Conservation (phyloP, 2,329 filamentous ascomycete species). For the Biscogniauxia mediterranea region DNA sequence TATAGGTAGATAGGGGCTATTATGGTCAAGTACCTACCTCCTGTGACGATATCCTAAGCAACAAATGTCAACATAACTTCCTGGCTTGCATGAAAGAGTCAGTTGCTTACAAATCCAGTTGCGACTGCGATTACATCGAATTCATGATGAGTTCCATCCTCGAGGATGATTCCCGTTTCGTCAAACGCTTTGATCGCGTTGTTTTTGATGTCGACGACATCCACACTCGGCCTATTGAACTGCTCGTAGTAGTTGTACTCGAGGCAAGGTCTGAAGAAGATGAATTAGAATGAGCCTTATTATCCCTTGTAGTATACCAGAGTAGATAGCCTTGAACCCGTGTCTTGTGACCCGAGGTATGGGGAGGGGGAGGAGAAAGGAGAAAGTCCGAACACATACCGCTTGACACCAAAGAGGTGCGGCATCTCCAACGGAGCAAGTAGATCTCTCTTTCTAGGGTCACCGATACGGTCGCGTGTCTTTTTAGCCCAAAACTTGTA, state of each 20-base stretch:
- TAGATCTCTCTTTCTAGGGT: slow-evolving; percentile 47
- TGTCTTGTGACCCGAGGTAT: neutral
- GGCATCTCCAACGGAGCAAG: slow-evolving; percentile 52
- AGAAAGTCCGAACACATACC: neutral
- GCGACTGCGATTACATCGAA: slow-evolving; percentile 45
- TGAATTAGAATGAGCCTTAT: neutral
- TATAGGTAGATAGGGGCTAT: neutral
- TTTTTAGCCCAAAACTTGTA: slow-evolving; percentile 58
- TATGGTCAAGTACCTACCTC: slow-evolving; percentile 32
- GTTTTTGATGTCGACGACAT: slow-evolving; percentile 41
- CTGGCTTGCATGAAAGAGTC: neutral
- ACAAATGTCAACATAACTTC: slow-evolving; percentile 1
- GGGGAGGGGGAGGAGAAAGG: neutral
- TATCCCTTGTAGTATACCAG: neutral
- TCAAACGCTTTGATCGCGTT: slow-evolving; percentile 42
- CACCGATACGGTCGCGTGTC: slow-evolving; percentile 47
- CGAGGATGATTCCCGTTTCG: slow-evolving; percentile 39
- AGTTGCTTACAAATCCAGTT: slow-evolving; percentile 44
- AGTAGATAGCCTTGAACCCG: no score
- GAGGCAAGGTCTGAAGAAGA: slow-evolving; percentile 32
- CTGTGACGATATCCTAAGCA: slow-evolving; percentile 34
- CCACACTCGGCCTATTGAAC: slow-evolving; percentile 44
- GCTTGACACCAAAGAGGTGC: slow-evolving; percentile 36
- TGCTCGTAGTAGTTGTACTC: slow-evolving; percentile 46
- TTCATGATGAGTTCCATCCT: slow-evolving; percentile 41